Percentiles rank a stretch among this genome's conserved stretches.
These are phyloP conservation scores for Backusella mclennaniae DNA, from an alignment of 192 early-diverging fungal species.

Conservation along the genomic window DNA sequence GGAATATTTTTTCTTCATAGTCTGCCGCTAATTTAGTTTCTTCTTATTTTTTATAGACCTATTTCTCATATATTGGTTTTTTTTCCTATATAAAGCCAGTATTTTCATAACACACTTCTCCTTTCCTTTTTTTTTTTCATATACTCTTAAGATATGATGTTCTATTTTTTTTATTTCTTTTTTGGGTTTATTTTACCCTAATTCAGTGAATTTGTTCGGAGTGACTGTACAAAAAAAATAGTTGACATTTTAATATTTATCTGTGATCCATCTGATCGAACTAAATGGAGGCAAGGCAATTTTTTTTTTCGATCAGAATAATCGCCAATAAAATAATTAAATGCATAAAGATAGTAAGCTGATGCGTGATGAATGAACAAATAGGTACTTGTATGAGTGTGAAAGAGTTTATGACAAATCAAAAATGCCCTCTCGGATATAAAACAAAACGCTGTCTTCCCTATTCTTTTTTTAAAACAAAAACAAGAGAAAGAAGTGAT, in stretches of 20 bases:
- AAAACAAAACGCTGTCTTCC: no score
- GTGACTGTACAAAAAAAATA: not conserved
- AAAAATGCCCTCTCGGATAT: not conserved
- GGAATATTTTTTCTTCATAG: not conserved
- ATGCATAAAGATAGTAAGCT: not conserved
- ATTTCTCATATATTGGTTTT: not conserved
- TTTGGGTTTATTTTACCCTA: not conserved
- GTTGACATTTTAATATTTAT: not conserved
- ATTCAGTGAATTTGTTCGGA: not conserved
- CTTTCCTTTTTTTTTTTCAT: not conserved
- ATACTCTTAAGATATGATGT: not conserved
- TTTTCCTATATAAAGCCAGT: not conserved
- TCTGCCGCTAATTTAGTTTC: not conserved
- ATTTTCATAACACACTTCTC: not conserved
- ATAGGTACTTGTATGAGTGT: not conserved
- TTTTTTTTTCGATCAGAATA: not conserved
- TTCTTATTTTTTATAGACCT: not conserved
- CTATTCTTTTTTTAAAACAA: not conserved
- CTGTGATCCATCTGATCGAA: not conserved
- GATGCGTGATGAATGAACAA: not conserved
- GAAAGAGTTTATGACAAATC: not conserved
- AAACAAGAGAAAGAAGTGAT: not conserved
- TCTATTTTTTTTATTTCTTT: not conserved
- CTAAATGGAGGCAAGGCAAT: not conserved
- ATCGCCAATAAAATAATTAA: not conserved